These are phyloP conservation scores for Magnaporthiopsis rhizophila DNA, from an alignment of 2,329 filamentous ascomycete species.

Conservation along the genomic window DNA sequence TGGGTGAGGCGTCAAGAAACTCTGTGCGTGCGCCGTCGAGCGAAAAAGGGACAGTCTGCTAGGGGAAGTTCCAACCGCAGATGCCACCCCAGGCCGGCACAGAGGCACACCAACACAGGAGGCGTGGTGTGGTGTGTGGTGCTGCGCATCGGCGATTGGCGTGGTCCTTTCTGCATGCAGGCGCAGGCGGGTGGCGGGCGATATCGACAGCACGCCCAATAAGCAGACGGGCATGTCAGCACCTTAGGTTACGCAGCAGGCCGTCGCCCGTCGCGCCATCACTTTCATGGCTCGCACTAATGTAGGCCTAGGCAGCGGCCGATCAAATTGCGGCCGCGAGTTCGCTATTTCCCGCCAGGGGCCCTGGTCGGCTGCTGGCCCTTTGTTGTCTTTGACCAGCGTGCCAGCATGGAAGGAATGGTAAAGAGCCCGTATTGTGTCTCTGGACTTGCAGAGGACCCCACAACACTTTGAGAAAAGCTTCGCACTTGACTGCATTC, in stretches of 20 bases:
- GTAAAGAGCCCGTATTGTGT: no score
- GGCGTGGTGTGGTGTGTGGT: neutral
- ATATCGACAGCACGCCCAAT: neutral
- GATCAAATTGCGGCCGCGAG: no score
- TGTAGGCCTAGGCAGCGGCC: neutral
- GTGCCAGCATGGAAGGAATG: no score
- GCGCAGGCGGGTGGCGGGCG: no score
- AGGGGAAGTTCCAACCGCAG: neutral
- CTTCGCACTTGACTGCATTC: neutral
- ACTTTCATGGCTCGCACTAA: neutral
- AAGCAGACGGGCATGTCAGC: neutral
- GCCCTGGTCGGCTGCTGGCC: no score
- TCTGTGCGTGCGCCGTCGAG: neutral
- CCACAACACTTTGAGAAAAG: no score
- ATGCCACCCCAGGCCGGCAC: no score
- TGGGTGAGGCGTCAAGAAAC: neutral
- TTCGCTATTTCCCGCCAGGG: no score
- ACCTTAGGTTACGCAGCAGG: neutral
- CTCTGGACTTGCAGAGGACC: no score
- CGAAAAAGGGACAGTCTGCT: neutral
- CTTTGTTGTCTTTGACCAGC: no score
- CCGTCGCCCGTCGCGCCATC: no score
- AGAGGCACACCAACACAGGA: no score
- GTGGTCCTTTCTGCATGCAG: neutral
- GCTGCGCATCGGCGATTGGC: neutral